These are phyloP conservation scores for Penicillium corylophilum DNA, from an alignment of 2,329 filamentous ascomycete species.

Conservation along the genomic window DNA sequence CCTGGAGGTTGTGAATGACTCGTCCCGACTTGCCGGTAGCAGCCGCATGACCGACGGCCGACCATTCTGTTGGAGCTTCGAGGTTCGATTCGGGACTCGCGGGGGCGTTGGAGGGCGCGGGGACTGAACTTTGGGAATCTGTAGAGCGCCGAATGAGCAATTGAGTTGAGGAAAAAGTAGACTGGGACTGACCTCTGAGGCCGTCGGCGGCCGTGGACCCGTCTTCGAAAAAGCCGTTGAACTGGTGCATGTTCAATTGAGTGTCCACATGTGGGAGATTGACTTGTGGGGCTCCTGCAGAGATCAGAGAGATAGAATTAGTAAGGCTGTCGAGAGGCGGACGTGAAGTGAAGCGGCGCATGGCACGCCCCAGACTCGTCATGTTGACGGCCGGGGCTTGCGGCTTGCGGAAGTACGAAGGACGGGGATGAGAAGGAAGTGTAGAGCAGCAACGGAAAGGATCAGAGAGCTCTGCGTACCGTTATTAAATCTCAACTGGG, in stretches of 20 bases:
- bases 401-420: neutral
- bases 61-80: constrained; percentile 45
- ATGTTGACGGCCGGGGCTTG: constrained; percentile 17
- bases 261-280: constrained; percentile 43
- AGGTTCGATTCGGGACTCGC: constrained; percentile 26
- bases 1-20: constrained; percentile 52
- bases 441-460: neutral
- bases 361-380: constrained; percentile 32
- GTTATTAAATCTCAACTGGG: constrained; percentile 26
- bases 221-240: constrained; percentile 40
- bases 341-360: constrained; percentile 16
- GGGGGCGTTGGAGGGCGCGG: constrained; percentile 14
- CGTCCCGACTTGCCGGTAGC: constrained; percentile 51
- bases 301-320: constrained; percentile 27
- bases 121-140: constrained; percentile 21
- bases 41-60: constrained; percentile 51
- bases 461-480: constrained; percentile 22
- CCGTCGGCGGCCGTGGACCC: constrained; percentile 19
- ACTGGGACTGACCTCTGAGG: constrained; percentile 26
- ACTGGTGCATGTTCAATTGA: constrained; percentile 45
- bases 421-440: neutral
- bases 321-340: constrained; percentile 13
- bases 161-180: constrained; percentile 1
- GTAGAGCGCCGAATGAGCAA: constrained; percentile 3
- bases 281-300: constrained; percentile 34